phyloP scores from a whole-genome alignment of 73 alveolate species.

The Tetrahymena thermophila region DNA sequence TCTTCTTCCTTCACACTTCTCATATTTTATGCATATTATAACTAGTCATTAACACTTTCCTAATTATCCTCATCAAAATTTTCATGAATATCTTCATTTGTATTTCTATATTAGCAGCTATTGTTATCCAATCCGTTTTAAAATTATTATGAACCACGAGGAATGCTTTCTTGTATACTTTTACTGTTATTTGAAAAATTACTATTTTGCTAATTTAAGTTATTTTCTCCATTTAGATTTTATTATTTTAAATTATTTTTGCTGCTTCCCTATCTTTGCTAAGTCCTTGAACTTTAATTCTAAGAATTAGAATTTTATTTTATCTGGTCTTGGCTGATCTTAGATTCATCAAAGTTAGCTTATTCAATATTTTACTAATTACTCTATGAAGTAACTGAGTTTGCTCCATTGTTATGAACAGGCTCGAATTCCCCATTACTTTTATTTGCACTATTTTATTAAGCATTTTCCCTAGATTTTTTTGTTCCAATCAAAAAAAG shows the following conservation, averaged over 20 bases:
- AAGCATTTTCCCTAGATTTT: background rate
- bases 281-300: background rate
- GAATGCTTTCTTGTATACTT: background rate
- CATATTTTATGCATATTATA: background rate
- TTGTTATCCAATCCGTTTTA: background rate
- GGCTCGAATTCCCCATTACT: background rate
- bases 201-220: background rate
- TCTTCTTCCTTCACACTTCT: background rate
- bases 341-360: background rate
- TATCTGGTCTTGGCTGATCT: background rate
- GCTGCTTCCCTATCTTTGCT: background rate
- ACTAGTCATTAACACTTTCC: background rate
- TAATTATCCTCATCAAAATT: background rate
- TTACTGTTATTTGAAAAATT: background rate
- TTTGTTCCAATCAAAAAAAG: background rate
- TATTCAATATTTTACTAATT: background rate
- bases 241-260: background rate
- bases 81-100: background rate
- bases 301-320: background rate
- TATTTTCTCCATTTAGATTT: background rate
- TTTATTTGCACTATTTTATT: background rate
- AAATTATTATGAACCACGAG: background rate
- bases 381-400: background rate
- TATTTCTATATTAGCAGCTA: background rate
- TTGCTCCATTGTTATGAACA: background rate